Evolutionary conservation across 2,329 filamentous ascomycete genomes (phyloP).

Genomic region (Colletotrichum horii): DNA sequence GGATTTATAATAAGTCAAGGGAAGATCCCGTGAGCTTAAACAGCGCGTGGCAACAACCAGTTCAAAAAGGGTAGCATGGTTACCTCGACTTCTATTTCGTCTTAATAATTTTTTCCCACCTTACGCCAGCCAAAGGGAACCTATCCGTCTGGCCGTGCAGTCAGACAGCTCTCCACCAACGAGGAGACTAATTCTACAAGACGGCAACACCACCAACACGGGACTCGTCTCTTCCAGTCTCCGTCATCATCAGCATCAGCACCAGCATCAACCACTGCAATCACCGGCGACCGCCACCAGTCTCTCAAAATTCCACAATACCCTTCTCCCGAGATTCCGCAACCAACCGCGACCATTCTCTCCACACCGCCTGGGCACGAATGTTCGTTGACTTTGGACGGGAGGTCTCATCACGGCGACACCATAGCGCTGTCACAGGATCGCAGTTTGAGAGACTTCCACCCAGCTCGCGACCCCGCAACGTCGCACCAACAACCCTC

Average conservation of each 20-base stretch:
- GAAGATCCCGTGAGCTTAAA: conserved; percentile 32
- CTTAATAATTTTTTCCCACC: conserved; percentile 20
- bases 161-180: conserved; percentile 19
- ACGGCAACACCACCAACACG: conserved; percentile 8
- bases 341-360: conserved; percentile 16
- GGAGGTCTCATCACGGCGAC: conserved; percentile 15
- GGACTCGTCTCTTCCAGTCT: not conserved
- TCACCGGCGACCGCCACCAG: not conserved
- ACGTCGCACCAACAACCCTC: conserved; percentile 20
- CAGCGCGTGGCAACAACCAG: conserved; percentile 12
- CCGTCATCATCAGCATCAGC: not conserved
- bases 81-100: conserved; percentile 17
- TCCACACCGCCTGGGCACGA: conserved; percentile 19
- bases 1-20: conserved; percentile 34
- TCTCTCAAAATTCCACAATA: not conserved
- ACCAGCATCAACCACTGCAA: not conserved
- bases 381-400: conserved; percentile 36
- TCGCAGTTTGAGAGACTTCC: conserved; percentile 13
- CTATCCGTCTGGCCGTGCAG: conserved; percentile 9
- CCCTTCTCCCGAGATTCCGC: not conserved
- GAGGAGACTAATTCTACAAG: not conserved
- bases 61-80: conserved; percentile 20
- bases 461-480: conserved; percentile 30
- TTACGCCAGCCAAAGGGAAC: conserved; percentile 12
- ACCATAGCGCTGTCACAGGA: conserved; percentile 17